Percentiles rank a stretch among this genome's conserved stretches.
Evolutionary conservation across 352 stramenopile genomes (phyloP).

Genomic region (Aphanomyces invadans): DNA sequence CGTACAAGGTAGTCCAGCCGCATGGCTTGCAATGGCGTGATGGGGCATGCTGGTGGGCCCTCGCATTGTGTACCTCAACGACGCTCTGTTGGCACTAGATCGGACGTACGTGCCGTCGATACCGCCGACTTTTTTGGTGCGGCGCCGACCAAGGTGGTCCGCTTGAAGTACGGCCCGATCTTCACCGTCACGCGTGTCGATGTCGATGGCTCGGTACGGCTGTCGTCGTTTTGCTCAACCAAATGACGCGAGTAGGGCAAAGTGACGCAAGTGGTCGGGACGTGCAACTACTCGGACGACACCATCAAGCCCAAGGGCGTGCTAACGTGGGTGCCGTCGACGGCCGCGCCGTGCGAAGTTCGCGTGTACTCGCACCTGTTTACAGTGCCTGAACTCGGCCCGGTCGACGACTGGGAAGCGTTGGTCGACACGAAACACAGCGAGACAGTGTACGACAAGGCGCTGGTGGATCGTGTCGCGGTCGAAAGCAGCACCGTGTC

Average conservation of each 20-base stretch:
- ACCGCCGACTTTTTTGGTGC: conserved; percentile 92
- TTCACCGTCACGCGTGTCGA: conserved; percentile 89
- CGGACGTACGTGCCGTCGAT: conserved; percentile 54
- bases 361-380: conserved; percentile 97
- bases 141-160: conserved; percentile 92
- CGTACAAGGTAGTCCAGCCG: too few relatives aligned
- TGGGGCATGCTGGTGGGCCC: too few relatives aligned
- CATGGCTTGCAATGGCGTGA: too few relatives aligned
- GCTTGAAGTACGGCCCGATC: conserved; percentile 94
- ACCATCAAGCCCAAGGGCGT: conserved; percentile 89
- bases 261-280: conserved; percentile 53
- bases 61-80: too few relatives aligned
- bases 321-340: conserved; percentile 93
- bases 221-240: conserved; percentile 33
- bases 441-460: conserved; percentile 72
- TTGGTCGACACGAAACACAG: conserved; percentile 82
- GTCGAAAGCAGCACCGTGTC: conserved; percentile 43
- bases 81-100: not conserved
- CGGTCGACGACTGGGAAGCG: conserved; percentile 63
- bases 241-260: conserved; percentile 30
- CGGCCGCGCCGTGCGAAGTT: conserved; percentile 79
- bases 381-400: conserved; percentile 77
- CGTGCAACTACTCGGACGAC: conserved; percentile 56
- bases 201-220: conserved; percentile 50
- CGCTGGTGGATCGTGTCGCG: conserved; percentile 78